Evolutionary conservation across 257 asterid species (phyloP).

Genomic region (Solanum habrochaites): DNA sequence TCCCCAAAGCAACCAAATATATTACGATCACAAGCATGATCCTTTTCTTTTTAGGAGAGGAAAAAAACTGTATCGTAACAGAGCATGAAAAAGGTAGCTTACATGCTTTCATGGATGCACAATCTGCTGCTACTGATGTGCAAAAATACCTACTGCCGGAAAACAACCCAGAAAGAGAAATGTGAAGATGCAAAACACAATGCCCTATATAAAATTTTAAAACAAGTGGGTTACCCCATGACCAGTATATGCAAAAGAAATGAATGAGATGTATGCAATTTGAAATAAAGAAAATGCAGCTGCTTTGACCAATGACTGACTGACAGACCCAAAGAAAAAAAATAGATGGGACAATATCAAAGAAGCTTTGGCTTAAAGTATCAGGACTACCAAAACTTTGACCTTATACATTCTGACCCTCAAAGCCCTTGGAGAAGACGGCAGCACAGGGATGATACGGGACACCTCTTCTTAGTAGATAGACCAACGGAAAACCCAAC

Average conservation of each 20-base stretch:
- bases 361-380: conserved; percentile 7
- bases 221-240: conserved; percentile 6
- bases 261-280: conserved; percentile 42
- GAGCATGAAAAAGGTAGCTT: background rate
- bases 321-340: conserved; percentile 23
- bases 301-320: conserved; percentile 30
- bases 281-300: conserved; percentile 13
- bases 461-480: conserved; percentile 2
- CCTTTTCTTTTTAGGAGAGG: background rate
- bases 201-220: conserved; percentile 6
- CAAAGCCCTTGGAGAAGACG: conserved; percentile 4
- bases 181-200: conserved; percentile 17
- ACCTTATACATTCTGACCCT: background rate
- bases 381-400: conserved; percentile 12
- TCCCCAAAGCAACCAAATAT: background rate
- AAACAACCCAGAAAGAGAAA: conserved; percentile 8
- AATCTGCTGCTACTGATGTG: background rate
- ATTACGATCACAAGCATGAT: background rate
- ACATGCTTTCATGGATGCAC: conserved; percentile 1
- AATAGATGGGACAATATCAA: conserved; percentile 5
- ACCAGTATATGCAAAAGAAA: conserved; percentile 21
- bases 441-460: conserved; percentile 15
- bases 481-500: conserved; percentile 10
- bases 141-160: background rate
- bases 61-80: background rate